phyloP scores from a whole-genome alignment of 2,329 filamentous ascomycete species.

The Aspergillus aculeatus region DNA sequence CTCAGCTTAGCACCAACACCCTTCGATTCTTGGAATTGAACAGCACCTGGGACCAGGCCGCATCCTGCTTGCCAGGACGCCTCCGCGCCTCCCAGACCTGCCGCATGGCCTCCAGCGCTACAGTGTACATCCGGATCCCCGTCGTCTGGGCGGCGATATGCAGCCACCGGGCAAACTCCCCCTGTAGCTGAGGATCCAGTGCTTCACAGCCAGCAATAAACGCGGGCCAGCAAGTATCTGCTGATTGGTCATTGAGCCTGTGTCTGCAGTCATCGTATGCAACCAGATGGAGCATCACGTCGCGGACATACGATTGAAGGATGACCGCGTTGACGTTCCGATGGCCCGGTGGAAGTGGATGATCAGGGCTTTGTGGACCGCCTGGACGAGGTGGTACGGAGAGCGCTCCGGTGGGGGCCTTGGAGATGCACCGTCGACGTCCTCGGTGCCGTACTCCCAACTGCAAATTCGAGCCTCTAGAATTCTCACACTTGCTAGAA shows the following conservation, averaged over 20 bases:
- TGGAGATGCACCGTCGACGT: too few relatives aligned
- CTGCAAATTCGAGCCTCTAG: too few relatives aligned
- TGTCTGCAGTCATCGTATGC: constrained; percentile 8
- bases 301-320: constrained; percentile 7
- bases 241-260: constrained; percentile 2
- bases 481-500: too few relatives aligned
- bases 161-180: constrained; percentile 1
- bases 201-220: constrained; percentile 10
- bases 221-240: constrained; percentile 8
- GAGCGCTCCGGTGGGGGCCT: constrained; percentile 2
- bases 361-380: constrained; percentile 6
- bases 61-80: constrained; percentile 1
- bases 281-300: constrained; percentile 3
- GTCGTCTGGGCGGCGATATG: neutral
- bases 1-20: constrained; percentile 9
- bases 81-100: constrained; percentile 5
- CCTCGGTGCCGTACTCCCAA: too few relatives aligned
- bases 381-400: constrained; percentile 7
- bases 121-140: constrained; percentile 8
- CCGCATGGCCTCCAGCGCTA: constrained; percentile 6
- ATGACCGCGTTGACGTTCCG: constrained; percentile 3
- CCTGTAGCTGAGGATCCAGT: neutral
- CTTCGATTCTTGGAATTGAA: constrained; percentile 1
- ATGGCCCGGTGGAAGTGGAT: constrained; percentile 10
- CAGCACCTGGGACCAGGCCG: neutral